Base-by-base conservation (phyloP, 192 early-diverging fungal genomes). In the Rhizophagus clarus region DNA sequence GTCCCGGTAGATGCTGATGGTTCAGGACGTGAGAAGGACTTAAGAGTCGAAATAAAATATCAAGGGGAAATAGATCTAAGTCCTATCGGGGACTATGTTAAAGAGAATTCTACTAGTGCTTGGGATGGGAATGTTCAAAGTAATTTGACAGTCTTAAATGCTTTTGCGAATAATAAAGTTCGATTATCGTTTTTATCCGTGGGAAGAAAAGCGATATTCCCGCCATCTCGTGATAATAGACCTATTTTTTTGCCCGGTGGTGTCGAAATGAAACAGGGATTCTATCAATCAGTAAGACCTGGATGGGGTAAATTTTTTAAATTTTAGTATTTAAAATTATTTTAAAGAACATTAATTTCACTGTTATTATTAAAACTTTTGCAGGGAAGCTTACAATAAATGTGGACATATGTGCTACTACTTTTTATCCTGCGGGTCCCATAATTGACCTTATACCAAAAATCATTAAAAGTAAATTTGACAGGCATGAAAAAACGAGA, bases 181-280 rank as follows among this genome's bases (percentile, higher is more conserved):
- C 68, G 68, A 20, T 42, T 29, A n/a, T 22, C 31, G 37, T 40
- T n/a, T 40, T 70, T 70, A 70, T 37, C 68, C 11, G 22, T 42
- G n/a, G 68, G 68, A 42, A 70, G n/a, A 40, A 70, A 70, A 17
- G 68, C 68, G 2, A 70, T 70, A 37, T 70, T 70, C 11, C 68
- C 68, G 11, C 22, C 31, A 45, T 9, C 68, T n/a, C 15, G 22
- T 0, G 32, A 70, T n/a, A 70, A n/a, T 9, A 70, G n/a, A 11
- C 17, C 22, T 11, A 15, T n/a, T 42, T 64, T 72, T 45, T 89
- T 90, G 1, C 75, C 84, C 0, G 92, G 95, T 31, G 94, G 95
- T 29, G 87, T 93, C 34, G 95, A 97, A 84, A 88, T 95, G 6
- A 97, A 95, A 95, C 89, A 91, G 79, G 97, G 97, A 24, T 96